Evolutionary conservation across 139 green algal species (phyloP), one percentile per base, ranked within the genome.

Genomic region (Picochlorum sp.): DNA sequence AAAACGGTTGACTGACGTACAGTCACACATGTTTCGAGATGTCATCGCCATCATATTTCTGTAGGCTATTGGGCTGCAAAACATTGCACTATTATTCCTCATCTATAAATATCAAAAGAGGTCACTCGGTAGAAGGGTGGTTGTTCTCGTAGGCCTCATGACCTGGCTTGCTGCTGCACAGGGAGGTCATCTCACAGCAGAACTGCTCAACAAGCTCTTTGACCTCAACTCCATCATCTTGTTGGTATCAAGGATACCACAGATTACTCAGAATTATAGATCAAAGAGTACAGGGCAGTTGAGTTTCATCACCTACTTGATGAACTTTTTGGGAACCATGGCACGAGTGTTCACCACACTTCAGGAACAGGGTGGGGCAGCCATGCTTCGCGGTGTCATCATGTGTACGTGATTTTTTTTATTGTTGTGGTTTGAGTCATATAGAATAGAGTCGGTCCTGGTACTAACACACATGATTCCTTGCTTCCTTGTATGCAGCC

Each of bases 311-410:
- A 91, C 85, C 6, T 80, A 78, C 41, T 57, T 47, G 11, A 77
- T 88, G 45, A 92, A 91, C 67, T 64, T 76, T 3, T 57, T 73
- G 1, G 87, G 87, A 24, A 76, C 75, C 28, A 20, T 81, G 4
- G 81, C 79, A 2, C 71, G 87, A 20, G 75, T 93, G 4, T 94
- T 92, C 71, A 94, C 87, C 3, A 81, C 68, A 3, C 49, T 85
- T 6, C 74, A 91, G 52, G 85, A 90, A 45, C 62, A 69, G 3
- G 71, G 66, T 2, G 86, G 86, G 1, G 18, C 67, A 1, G 76
- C 84, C 18, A 94, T 94, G 86, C 38, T 92, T 45, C 67, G 85
- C 3, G 76, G 70, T 4, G 88, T 84, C 56, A 31, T 75, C 28
- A 68, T 90, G 18, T 78, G 85, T 90, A 70, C 78, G 77, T 76